These are phyloP conservation scores for Casuarina cunninghamiana DNA, from an alignment of 306 rosid genomes.

Conservation along the genomic window DNA sequence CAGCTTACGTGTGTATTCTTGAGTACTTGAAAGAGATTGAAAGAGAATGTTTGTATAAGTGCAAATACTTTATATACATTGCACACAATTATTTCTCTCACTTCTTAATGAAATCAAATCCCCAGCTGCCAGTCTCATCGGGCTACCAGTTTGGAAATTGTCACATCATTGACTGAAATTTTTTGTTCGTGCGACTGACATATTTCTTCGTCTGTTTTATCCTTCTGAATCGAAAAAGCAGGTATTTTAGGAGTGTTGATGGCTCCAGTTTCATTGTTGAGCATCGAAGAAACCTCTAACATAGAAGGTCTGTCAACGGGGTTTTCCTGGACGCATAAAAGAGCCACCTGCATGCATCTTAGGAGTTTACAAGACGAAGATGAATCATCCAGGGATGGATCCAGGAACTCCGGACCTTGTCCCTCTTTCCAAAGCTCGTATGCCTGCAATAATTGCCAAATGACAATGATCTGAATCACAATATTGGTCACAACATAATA, in stretches of 20 bases:
- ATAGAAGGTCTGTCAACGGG: conserved; percentile 57
- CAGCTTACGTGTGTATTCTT: too few relatives aligned
- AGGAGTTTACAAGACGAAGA: conserved; percentile 37
- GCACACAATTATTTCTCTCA: neutral
- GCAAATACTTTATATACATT: too few relatives aligned
- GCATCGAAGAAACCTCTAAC: conserved; percentile 54
- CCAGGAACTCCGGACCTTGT: conserved; percentile 48
- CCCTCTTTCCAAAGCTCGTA: conserved; percentile 36
- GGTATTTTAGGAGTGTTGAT: conserved; percentile 40
- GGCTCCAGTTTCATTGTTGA: conserved; percentile 41
- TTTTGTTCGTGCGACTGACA: conserved; percentile 4
- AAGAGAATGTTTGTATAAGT: too few relatives aligned
- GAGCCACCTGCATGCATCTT: conserved; percentile 64
- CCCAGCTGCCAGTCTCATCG: conserved; percentile 32
- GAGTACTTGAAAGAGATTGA: too few relatives aligned
- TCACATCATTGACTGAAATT: conserved; percentile 40
- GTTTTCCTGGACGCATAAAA: conserved; percentile 62
- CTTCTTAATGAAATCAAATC: neutral
- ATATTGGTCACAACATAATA: too few relatives aligned
- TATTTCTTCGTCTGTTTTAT: conserved; percentile 4
- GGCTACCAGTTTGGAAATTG: conserved; percentile 44
- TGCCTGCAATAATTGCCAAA: too few relatives aligned
- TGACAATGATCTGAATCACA: too few relatives aligned
- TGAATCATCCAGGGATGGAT: conserved; percentile 50
- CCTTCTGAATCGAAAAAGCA: conserved; percentile 36